These are phyloP conservation scores for Fusarium poae DNA, from an alignment of 2,329 filamentous ascomycete species.

Conservation along the genomic window DNA sequence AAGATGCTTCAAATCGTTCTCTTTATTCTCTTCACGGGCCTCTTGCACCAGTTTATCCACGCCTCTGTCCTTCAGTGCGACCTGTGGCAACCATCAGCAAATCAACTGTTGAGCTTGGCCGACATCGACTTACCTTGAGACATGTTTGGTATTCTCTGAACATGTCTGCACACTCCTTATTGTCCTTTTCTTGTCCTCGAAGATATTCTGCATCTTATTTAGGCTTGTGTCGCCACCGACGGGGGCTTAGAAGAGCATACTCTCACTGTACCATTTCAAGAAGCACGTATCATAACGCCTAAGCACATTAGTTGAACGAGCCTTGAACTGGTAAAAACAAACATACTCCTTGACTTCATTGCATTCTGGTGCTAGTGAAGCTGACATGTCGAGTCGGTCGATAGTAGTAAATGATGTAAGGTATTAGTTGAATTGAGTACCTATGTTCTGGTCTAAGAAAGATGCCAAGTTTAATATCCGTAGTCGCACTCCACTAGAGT, in stretches of 20 bases:
- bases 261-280: conserved; percentile 99
- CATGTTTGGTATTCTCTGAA: conserved; percentile 93
- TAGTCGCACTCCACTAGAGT: conserved; percentile 2
- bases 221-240: conserved; percentile 20
- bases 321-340: background rate
- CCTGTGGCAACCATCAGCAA: conserved; percentile 25
- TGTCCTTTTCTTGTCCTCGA: conserved; percentile 82
- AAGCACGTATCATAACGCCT: conserved; percentile 98
- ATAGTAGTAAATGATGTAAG: conserved; percentile 31
- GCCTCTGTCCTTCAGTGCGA: conserved; percentile 86
- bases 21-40: conserved; percentile 87
- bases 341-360: conserved; percentile 94
- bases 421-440: background rate
- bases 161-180: conserved; percentile 84
- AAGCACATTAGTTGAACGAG: conserved; percentile 3
- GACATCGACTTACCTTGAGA: conserved; percentile 70
- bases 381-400: conserved; percentile 75
- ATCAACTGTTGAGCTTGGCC: background rate
- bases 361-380: conserved; percentile 93
- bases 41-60: conserved; percentile 95
- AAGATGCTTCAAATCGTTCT: conserved; percentile 76
- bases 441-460: conserved; percentile 1
- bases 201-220: conserved; percentile 78
- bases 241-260: conserved; percentile 64
- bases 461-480: conserved; percentile 4